A percentile compares a stretch with the other conserved stretches of the same genome.
Evolutionary conservation across 495 filamentous ascomycete species (phyloP).

Genomic region (Aspergillus haitiensis): DNA sequence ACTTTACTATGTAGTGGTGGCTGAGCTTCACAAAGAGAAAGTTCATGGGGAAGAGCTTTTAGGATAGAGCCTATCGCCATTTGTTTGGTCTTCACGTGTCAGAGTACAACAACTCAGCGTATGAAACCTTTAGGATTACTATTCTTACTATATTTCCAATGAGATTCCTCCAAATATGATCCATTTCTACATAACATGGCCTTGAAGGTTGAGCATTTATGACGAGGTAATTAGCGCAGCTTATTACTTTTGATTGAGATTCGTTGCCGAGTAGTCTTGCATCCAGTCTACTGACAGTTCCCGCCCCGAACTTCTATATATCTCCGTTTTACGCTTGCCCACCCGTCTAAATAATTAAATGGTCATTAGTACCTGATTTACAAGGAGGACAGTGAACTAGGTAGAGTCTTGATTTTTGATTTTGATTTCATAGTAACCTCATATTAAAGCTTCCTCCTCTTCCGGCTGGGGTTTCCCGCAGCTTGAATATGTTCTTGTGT

Average conservation of each 20-base stretch:
- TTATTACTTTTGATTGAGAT: background rate
- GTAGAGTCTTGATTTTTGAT: conserved; percentile 15
- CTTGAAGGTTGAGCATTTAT: conserved; percentile 2
- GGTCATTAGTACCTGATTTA: background rate
- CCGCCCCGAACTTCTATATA: too few species aligned
- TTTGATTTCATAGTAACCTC: conserved; percentile 33
- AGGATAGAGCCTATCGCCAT: conserved; percentile 34
- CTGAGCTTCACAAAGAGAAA: conserved; percentile 97
- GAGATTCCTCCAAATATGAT: conserved; percentile 15
- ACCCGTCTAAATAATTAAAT: too few species aligned
- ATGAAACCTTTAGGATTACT: conserved; percentile 13
- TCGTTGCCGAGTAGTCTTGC: too few species aligned
- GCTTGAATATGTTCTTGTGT: conserved; percentile 76
- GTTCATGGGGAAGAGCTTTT: conserved; percentile 96
- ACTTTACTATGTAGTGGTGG: conserved; percentile 68
- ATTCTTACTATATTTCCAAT: conserved; percentile 10
- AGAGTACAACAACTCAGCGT: conserved; percentile 18
- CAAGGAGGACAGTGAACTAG: background rate
- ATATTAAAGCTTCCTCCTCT: conserved; percentile 38
- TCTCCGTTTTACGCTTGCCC: too few species aligned
- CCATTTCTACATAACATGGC: conserved; percentile 15
- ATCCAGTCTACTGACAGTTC: too few species aligned
- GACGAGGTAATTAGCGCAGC: background rate
- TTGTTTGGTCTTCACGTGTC: conserved; percentile 20
- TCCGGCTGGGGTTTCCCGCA: conserved; percentile 70